Conservation (phyloP, 202 grass and related monocot species). For the Carex arenaria region DNA sequence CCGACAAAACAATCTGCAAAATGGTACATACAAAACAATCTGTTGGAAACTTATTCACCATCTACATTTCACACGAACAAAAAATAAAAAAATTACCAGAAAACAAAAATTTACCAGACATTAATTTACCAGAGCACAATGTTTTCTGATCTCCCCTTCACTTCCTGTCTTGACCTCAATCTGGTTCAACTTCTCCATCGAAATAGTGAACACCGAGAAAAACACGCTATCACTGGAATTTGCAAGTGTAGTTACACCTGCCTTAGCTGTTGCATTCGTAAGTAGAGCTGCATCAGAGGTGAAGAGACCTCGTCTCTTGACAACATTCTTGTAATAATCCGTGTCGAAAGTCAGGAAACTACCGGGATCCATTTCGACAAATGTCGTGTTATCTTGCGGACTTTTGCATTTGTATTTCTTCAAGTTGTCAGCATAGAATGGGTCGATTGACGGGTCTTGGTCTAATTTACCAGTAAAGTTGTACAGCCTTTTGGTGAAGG, state of each 20-base stretch:
- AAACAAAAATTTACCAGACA: not conserved
- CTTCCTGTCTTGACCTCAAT: constrained; percentile 62
- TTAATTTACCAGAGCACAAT: constrained; percentile 50
- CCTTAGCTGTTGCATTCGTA: constrained; percentile 33
- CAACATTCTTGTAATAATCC: constrained; percentile 55
- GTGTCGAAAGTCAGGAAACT: constrained; percentile 85
- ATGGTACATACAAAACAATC: not conserved
- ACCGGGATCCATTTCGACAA: constrained; percentile 93
- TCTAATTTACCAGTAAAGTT: constrained; percentile 78
- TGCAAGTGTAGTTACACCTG: constrained; percentile 32
- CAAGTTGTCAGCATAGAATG: constrained; percentile 49
- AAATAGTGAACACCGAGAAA: constrained; percentile 62
- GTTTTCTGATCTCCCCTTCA: constrained; percentile 71
- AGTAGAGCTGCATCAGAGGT: constrained; percentile 74
- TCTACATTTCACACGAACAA: constrained; percentile 3
- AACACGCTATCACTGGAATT: constrained; percentile 31
- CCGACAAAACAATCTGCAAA: not conserved
- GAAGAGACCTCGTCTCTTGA: constrained; percentile 82
- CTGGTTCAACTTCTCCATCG: constrained; percentile 69
- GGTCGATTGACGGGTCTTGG: constrained; percentile 61
- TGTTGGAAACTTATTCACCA: not conserved
- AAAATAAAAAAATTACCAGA: constrained; percentile 6
- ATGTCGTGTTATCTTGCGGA: constrained; percentile 49
- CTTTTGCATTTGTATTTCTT: constrained; percentile 51
- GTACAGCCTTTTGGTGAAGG: constrained; percentile 60